These are phyloP conservation scores for Bimuria novae-zelandiae DNA, from an alignment of 2,329 filamentous ascomycete species.

Conservation along the genomic window DNA sequence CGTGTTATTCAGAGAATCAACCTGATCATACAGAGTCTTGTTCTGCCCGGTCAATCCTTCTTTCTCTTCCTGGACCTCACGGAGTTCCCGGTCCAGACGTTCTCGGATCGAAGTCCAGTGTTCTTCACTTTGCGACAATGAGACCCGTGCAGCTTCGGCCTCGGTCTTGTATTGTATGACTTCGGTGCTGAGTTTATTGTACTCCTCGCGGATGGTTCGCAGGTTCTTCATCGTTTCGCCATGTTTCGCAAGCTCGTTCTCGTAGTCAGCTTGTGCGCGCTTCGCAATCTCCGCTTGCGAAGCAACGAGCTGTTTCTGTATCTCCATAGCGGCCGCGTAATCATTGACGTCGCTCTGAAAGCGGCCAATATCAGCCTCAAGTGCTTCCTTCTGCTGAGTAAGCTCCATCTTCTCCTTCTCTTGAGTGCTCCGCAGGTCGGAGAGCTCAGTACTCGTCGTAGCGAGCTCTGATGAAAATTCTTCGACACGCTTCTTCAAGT, in stretches of 20 bases:
- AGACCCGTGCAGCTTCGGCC: conserved; percentile 81
- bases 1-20: conserved; percentile 81
- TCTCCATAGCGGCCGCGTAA: conserved; percentile 77
- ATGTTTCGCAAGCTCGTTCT: conserved; percentile 91
- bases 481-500: conserved; percentile 81
- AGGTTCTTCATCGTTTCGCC: conserved; percentile 89
- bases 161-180: conserved; percentile 76
- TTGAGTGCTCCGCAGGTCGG: conserved; percentile 77
- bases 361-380: conserved; percentile 78
- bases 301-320: conserved; percentile 88
- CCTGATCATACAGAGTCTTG: conserved; percentile 83
- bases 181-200: conserved; percentile 81
- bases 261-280: conserved; percentile 92
- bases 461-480: conserved; percentile 83
- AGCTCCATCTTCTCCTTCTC: conserved; percentile 71
- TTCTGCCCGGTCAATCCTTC: conserved; percentile 90
- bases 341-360: conserved; percentile 84
- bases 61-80: conserved; percentile 75
- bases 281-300: conserved; percentile 92
- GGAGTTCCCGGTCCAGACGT: conserved; percentile 81
- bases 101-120: conserved; percentile 86
- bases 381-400: conserved; percentile 79
- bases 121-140: conserved; percentile 77
- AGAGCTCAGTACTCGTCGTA: conserved; percentile 80
- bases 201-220: conserved; percentile 76